Base-by-base conservation (phyloP, 2,329 filamentous ascomycete species). In the Microcyclospora pomicola region DNA sequence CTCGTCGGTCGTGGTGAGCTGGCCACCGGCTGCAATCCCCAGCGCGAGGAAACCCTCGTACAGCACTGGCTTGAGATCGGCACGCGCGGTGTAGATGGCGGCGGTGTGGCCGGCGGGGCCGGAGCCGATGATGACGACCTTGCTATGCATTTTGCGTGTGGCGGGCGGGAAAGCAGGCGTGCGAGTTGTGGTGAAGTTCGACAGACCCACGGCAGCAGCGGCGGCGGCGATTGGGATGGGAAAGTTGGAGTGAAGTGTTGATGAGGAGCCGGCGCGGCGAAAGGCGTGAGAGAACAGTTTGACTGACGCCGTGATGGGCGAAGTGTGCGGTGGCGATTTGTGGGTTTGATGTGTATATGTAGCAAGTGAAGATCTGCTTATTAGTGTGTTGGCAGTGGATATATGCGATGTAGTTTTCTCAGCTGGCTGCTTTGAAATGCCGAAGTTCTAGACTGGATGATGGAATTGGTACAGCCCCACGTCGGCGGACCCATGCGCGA, bases 1-100 rank as follows among this genome's bases (percentile, higher is more conserved):
- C 51, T 98, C 92, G 55, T 93, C 96, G 39, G 91, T 98, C 16
- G 92, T 98, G 39, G 92, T 98, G 51, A 98, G 73, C 71, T 98
- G 91, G 41, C 91, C 91, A 51, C 91, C 91, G 33, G 91, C 85
- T 6, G 91, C 91, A 54, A 92, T 93, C 56, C 88, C 91, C 58
- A 95, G 91, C 53, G 91, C 91, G 61, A 98, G 78, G 73, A 98
- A 94, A 52, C 91, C 91, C 68, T 98, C 91, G 61, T 96, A 98
- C 50, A 98, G 72, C 46, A 95, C 82, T 46, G 91, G 91, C 65
- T 92, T 83, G 59, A 98, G 67, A 61, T 98, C 88, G 44, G 91
- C 91, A 59, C 91, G 82, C 34, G 87, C 82, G 54, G 95, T 80
- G 66, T 98, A 98, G 60, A 98, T 78, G 61, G 91, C 91, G 45